phyloP scores from a whole-genome alignment of 768 basidiomycete genomes.

The Chiua virens region DNA sequence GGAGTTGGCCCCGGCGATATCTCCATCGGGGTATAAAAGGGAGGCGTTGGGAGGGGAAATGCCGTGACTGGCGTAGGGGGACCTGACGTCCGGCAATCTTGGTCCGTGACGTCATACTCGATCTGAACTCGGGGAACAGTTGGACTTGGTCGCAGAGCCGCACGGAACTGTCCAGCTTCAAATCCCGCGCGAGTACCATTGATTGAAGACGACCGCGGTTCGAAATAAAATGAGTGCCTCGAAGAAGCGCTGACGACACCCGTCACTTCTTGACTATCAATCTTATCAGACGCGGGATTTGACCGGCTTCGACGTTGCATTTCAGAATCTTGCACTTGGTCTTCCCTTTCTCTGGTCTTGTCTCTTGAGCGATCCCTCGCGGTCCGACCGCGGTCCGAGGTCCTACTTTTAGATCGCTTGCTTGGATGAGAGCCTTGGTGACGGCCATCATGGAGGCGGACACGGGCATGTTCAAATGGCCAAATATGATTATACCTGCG shows the following conservation, averaged over 20 bases:
- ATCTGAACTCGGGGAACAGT: constrained; percentile 21
- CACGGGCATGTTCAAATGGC: constrained; percentile 95
- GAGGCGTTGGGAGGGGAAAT: constrained; percentile 20
- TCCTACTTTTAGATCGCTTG: constrained; percentile 22
- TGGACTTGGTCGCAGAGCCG: neutral
- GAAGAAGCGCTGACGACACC: neutral
- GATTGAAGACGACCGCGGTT: constrained; percentile 2
- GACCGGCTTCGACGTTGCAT: constrained; percentile 21
- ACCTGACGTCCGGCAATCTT: constrained; percentile 20
- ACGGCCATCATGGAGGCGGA: constrained; percentile 54
- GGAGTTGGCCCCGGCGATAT: constrained; percentile 12
- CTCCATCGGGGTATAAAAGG: constrained; percentile 31
- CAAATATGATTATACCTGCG: constrained; percentile 91
- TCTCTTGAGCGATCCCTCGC: constrained; percentile 7
- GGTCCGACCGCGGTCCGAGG: constrained; percentile 15
- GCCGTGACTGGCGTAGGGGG: constrained; percentile 22
- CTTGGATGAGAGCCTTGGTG: constrained; percentile 30
- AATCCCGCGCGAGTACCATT: neutral
- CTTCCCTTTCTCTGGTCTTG: constrained; percentile 3
- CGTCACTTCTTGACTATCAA: neutral
- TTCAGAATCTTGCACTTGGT: constrained; percentile 2
- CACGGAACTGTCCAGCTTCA: neutral
- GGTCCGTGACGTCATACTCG: constrained; percentile 23
- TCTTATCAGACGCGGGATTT: constrained; percentile 12
- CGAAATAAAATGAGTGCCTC: constrained; percentile 9